These are phyloP conservation scores for Aspergillus sp. DNA, from an alignment of 2,329 filamentous ascomycete species.

Conservation along the genomic window DNA sequence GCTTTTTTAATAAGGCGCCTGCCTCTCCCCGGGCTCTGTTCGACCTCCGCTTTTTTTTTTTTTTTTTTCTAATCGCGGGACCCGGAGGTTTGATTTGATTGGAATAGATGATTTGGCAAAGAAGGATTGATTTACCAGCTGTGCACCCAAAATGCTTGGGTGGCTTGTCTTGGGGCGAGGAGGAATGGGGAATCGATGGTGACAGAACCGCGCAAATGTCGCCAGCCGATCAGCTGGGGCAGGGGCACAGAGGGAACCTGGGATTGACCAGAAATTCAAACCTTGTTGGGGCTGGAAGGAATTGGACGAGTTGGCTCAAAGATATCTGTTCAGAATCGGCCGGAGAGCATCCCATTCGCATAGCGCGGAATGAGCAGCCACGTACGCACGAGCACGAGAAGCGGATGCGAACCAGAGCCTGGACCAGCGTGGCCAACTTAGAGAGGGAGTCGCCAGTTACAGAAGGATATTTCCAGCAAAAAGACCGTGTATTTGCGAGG, in stretches of 20 bases:
- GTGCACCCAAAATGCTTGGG: conserved; percentile 12
- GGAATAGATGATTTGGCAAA: conserved; percentile 10
- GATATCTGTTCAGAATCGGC: conserved; percentile 17
- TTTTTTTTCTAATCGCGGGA: background rate
- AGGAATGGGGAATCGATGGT: conserved; percentile 19
- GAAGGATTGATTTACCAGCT: conserved; percentile 9
- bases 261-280: conserved; percentile 13
- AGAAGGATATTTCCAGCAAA: conserved; percentile 11
- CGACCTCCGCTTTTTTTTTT: conserved; percentile 8
- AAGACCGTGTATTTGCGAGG: conserved; percentile 7
- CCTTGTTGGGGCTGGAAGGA: conserved; percentile 14
- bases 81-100: conserved; percentile 12
- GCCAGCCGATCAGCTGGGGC: conserved; percentile 22
- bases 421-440: conserved; percentile 5
- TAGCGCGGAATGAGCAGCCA: conserved; percentile 25
- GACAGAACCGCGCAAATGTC: conserved; percentile 16
- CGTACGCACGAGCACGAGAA: conserved; percentile 21
- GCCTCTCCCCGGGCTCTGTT: conserved; percentile 9
- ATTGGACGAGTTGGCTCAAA: conserved; percentile 20
- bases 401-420: conserved; percentile 8
- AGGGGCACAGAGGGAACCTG: conserved; percentile 2
- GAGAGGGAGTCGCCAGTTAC: conserved; percentile 2
- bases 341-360: conserved; percentile 21
- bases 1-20: conserved; percentile 15
- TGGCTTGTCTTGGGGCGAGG: conserved; percentile 16